Conservation (phyloP, 1,284 basidiomycete genomes). For the Porogramme epimiltina region DNA sequence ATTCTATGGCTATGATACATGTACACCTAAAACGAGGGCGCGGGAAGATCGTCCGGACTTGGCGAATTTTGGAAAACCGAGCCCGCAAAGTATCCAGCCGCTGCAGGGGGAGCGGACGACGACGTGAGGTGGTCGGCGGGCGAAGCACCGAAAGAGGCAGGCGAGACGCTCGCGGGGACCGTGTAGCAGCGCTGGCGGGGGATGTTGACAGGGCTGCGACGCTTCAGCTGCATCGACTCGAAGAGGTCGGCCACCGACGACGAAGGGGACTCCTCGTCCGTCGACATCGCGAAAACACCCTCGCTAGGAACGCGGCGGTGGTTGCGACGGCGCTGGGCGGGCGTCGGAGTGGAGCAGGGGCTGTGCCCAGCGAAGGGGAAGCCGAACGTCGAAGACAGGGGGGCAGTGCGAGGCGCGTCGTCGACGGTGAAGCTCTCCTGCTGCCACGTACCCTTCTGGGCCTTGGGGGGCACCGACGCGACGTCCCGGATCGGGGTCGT, state of each 20-base stretch:
- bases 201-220: slow-evolving; percentile 25
- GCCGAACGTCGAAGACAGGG: slow-evolving; percentile 38
- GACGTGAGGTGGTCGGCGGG: slow-evolving; percentile 23
- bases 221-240: slow-evolving; percentile 38
- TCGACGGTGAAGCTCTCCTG: slow-evolving; percentile 34
- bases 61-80: slow-evolving; percentile 82
- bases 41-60: slow-evolving; percentile 73
- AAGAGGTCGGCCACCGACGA: slow-evolving; percentile 37
- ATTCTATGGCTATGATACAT: slow-evolving; percentile 35
- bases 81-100: slow-evolving; percentile 65
- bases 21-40: slow-evolving; percentile 57
- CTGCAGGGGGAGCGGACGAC: slow-evolving; percentile 22
- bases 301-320: slow-evolving; percentile 66
- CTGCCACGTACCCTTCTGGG: slow-evolving; percentile 29
- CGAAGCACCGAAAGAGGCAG: slow-evolving; percentile 29
- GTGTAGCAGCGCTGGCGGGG: slow-evolving; percentile 26
- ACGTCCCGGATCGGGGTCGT: slow-evolving; percentile 36
- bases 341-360: slow-evolving; percentile 40
- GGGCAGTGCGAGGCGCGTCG: slow-evolving; percentile 53
- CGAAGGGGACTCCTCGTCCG: slow-evolving; percentile 60
- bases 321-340: slow-evolving; percentile 39
- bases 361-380: slow-evolving; percentile 41
- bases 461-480: slow-evolving; percentile 27
- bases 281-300: slow-evolving; percentile 67
- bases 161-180: slow-evolving; percentile 30